Conservation (phyloP, 495 filamentous ascomycete genomes). For the Tuber brumale region DNA sequence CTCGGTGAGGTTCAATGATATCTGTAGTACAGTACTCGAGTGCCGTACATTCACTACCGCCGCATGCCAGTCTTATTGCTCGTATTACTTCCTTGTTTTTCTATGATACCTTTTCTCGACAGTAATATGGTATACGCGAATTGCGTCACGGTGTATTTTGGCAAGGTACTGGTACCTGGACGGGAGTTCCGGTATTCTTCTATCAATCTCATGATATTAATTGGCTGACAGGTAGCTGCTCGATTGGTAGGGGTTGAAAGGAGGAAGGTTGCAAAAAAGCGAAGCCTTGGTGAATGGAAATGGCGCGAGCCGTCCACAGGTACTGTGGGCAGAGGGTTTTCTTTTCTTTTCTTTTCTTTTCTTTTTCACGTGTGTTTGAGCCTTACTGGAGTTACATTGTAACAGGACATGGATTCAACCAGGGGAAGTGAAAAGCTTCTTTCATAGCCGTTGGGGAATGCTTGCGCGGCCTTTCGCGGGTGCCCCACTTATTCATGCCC, state of each 20-base stretch:
- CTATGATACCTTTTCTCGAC: conserved; percentile 1
- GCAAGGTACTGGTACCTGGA: neutral
- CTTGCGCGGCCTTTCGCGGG: neutral
- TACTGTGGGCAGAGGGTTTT: neutral
- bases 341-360: neutral
- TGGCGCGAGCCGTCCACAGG: neutral
- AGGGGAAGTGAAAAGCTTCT: neutral
- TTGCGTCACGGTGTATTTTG: conserved; percentile 9
- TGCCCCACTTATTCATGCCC: neutral
- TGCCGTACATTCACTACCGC: conserved; percentile 8
- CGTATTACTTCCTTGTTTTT: conserved; percentile 6
- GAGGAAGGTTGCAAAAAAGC: neutral
- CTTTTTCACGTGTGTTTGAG: neutral
- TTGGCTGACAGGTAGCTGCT: neutral
- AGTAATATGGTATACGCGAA: conserved; percentile 21
- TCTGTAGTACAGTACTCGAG: neutral
- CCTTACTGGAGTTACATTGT: neutral
- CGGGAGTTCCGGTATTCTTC: neutral
- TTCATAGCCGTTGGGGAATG: conserved; percentile 3
- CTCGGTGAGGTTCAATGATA: neutral
- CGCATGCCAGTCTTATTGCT: conserved; percentile 8
- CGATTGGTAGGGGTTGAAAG: neutral
- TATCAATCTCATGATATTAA: neutral
- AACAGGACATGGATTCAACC: neutral
- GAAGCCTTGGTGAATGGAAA: neutral